Percentiles rank a stretch among this genome's conserved stretches.
Conservation (phyloP, 164 flowering plant genomes). For the Kingdonia uniflora region DNA sequence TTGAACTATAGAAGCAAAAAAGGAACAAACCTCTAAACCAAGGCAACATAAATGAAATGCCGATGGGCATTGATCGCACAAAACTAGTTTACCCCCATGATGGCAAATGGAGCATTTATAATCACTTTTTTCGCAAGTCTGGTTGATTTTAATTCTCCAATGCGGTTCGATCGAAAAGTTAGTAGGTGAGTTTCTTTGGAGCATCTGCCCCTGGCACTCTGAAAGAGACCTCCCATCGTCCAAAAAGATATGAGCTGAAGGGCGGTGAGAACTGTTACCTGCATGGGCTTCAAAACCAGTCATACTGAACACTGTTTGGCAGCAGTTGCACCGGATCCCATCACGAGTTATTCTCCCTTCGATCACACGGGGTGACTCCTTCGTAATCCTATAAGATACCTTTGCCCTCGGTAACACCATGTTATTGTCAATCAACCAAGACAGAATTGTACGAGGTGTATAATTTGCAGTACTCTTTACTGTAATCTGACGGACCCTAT, state of each 20-base stretch:
- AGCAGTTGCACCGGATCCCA: conserved; percentile 83
- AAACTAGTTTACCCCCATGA: conserved; percentile 55
- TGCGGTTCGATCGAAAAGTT: conserved; percentile 9
- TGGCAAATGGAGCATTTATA: conserved; percentile 63
- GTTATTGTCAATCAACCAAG: conserved; percentile 77
- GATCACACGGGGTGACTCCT: conserved; percentile 12
- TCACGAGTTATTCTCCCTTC: conserved; percentile 57
- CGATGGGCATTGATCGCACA: conserved; percentile 81
- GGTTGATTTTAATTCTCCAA: conserved; percentile 17
- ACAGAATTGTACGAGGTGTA: conserved; percentile 45
- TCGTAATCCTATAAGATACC: conserved; percentile 32
- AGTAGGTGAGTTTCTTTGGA: conserved; percentile 10
- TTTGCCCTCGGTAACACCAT: conserved; percentile 52
- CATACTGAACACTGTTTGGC: conserved; percentile 40
- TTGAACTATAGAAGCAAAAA: neutral
- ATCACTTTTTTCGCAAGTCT: conserved; percentile 27
- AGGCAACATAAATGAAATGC: conserved; percentile 48
- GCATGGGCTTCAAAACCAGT: conserved; percentile 61
- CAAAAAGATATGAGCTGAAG: conserved; percentile 58
- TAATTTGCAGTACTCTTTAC: conserved; percentile 19
- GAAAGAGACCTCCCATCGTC: conserved; percentile 78
- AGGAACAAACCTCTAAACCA: conserved; percentile 46
- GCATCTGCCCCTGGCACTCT: conserved; percentile 52
- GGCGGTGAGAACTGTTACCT: conserved; percentile 31
- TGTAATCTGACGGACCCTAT: conserved; percentile 32